Evolutionary conservation across 768 basidiomycete species (phyloP).

Genomic region (Pholiota microspora): DNA sequence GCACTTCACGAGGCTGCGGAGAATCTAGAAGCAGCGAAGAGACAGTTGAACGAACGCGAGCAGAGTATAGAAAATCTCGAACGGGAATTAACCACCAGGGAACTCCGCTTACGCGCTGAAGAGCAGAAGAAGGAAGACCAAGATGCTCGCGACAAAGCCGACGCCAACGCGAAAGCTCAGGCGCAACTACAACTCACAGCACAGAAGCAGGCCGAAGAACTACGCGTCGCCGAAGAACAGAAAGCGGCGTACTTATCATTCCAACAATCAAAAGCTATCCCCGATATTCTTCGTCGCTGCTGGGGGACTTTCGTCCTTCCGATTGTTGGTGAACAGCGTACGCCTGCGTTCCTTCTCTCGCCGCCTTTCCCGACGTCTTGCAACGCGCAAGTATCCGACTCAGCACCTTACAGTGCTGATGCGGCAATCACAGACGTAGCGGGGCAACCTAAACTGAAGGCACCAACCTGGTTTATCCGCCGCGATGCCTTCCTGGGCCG

Average conservation of each 20-base stretch:
- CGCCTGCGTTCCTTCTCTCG: slow-evolving; percentile 7
- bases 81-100: neutral
- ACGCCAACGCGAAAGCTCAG: too few relatives aligned
- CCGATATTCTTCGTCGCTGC: neutral
- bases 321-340: slow-evolving; percentile 8
- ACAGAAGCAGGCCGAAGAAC: neutral
- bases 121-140: slow-evolving; percentile 4
- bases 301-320: slow-evolving; percentile 13
- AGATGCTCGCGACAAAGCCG: neutral
- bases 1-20: neutral
- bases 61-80: neutral
- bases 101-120: neutral
- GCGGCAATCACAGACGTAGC: too few relatives aligned
- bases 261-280: neutral
- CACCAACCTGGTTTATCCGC: slow-evolving; percentile 10
- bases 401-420: neutral
- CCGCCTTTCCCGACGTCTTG: neutral
- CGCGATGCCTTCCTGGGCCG: slow-evolving; percentile 19
- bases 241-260: too few relatives aligned
- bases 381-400: neutral
- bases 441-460: too few relatives aligned
- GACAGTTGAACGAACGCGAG: slow-evolving; percentile 1
- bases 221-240: neutral
- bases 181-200: neutral
- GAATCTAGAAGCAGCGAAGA: neutral